A percentile compares a stretch with the other conserved stretches of the same genome.
Evolutionary conservation across 148 eudicot genomes (phyloP).

Genomic region (Salicornia ramosissima): DNA sequence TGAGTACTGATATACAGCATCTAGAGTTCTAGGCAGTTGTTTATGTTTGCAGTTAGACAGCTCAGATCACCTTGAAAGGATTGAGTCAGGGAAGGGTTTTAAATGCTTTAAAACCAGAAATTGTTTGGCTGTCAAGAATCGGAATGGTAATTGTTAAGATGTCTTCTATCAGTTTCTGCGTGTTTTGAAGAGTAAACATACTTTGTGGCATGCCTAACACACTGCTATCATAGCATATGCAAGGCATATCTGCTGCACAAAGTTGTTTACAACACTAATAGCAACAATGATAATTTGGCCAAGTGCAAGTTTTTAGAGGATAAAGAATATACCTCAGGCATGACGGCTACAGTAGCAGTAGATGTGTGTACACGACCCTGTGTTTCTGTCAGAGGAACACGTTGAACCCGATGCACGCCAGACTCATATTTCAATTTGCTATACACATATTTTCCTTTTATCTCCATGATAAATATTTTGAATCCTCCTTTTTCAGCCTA

Average conservation of each 20-base stretch:
- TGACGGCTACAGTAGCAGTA: conserved; percentile 95
- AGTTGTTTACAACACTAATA: neutral
- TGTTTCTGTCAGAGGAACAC: conserved; percentile 95
- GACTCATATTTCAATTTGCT: conserved; percentile 94
- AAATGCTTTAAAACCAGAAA: neutral
- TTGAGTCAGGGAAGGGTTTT: neutral
- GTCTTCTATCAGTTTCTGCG: neutral
- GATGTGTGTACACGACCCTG: conserved; percentile 99
- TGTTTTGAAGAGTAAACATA: neutral
- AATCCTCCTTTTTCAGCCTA: conserved; percentile 92
- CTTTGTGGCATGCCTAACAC: neutral
- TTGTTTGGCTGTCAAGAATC: neutral
- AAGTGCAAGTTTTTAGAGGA: conserved; percentile 10
- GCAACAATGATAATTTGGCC: neutral
- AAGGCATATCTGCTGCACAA: neutral
- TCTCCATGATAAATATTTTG: conserved; percentile 92
- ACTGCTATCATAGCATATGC: neutral
- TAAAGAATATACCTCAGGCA: conserved; percentile 76
- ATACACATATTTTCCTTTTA: conserved; percentile 86
- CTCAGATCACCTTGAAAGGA: neutral
- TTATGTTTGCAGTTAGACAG: neutral
- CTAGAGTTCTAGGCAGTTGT: neutral
- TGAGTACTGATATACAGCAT: neutral
- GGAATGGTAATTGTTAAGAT: too few species aligned
- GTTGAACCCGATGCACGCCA: conserved; percentile 98